Evolutionary conservation across 73 alveolate species (phyloP), one percentile per base, ranked within the genome.

Genomic region (Paramecium tetraurelia): DNA sequence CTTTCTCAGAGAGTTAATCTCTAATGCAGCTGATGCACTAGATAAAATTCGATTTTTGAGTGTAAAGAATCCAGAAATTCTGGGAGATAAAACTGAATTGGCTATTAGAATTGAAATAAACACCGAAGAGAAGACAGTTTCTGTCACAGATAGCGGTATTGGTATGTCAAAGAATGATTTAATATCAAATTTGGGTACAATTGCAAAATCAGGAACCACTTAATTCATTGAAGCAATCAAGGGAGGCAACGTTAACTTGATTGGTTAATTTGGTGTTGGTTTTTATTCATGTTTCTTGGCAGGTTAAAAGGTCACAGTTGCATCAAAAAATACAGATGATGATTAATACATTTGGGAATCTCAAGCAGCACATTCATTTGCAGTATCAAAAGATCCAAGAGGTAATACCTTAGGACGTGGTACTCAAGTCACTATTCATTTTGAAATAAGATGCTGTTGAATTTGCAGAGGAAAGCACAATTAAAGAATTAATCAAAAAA

Each of bases 231-330:
- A 98, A 94, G 99, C 99, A 21, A 98, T 98, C 41, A 97, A 98
- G 58, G 97, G 96, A 27, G 96, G 95, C 2, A 97, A 96, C 58
- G 94, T 93, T 12, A 97, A 96, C 85, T 94, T 98, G 86, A 99
- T 99, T 90, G 99, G 99, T 48, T 99, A 99, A 95, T 99, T 99
- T 94, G 99, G 99, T 77, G 99, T 99, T 63, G 99, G 99, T 75
- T 99, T 99, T 98, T 99, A 99, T 97, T 96, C 99, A 50, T 93
- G 99, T 85, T 98, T 97, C 99, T 95, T 98, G 93, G 99, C 97
- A 33, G 99, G 99, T 86, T 96, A 98, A 93, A 98, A 97, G 96
- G 99, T 98, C 63, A 95, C 97, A 14, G 99, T 98, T 85, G 93
- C 98, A 92, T 96, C 99, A 48, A 99, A 99, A 96, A 93, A 96